phyloP scores from a whole-genome alignment of 2,329 filamentous ascomycete species.

The Capronia epimyces region DNA sequence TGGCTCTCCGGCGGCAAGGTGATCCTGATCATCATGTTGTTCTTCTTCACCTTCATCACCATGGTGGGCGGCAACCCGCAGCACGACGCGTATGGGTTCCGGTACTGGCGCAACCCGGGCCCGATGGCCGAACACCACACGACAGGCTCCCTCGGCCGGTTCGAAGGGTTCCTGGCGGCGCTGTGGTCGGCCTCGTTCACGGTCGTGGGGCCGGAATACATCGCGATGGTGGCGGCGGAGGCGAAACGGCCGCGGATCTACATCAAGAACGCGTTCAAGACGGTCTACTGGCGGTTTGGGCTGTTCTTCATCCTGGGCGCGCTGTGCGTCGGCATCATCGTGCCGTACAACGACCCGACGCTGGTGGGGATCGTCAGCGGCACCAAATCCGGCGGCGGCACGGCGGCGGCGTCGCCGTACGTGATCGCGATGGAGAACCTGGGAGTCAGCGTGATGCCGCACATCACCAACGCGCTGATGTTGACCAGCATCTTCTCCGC shows the following conservation, averaged over 20 bases:
- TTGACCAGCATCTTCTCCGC: slow-evolving; percentile 61
- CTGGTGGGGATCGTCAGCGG: slow-evolving; percentile 52
- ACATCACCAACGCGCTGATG: slow-evolving; percentile 65
- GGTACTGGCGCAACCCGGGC: slow-evolving; percentile 56
- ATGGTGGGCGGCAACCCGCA: slow-evolving; percentile 75
- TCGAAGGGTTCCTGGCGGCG: slow-evolving; percentile 56
- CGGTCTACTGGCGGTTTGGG: slow-evolving; percentile 70
- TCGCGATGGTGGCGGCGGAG: slow-evolving; percentile 57
- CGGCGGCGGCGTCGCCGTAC: slow-evolving; percentile 64
- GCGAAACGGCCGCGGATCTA: slow-evolving; percentile 62
- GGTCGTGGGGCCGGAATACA: slow-evolving; percentile 61
- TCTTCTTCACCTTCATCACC: slow-evolving; percentile 68
- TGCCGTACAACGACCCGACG: slow-evolving; percentile 59
- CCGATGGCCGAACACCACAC: slow-evolving; percentile 61
- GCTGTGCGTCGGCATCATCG: slow-evolving; percentile 62
- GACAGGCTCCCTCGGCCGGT: slow-evolving; percentile 55
- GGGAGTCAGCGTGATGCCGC: slow-evolving; percentile 55
- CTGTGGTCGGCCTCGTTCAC: slow-evolving; percentile 63
- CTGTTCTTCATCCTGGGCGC: slow-evolving; percentile 67
- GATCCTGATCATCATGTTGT: slow-evolving; percentile 32
- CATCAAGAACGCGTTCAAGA: slow-evolving; percentile 66
- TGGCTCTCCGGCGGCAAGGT: slow-evolving; percentile 62
- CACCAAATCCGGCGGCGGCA: slow-evolving; percentile 37
- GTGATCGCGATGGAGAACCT: slow-evolving; percentile 59
- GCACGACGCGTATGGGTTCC: slow-evolving; percentile 64